Conservation (phyloP, 2,329 filamentous ascomycete genomes). For the Venturiaceae sp. region DNA sequence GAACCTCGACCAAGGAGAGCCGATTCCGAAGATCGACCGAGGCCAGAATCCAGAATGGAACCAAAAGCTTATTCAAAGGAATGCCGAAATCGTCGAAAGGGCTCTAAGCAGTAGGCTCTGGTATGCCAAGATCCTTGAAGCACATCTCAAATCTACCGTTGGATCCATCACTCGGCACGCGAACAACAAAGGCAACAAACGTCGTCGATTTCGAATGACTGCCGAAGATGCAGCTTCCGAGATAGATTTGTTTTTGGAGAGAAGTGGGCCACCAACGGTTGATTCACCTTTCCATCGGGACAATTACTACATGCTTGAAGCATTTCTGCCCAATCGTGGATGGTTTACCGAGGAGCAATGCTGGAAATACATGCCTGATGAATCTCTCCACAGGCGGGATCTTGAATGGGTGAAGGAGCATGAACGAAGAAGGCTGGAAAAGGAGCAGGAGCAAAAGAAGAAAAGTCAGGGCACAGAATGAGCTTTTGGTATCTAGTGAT, state of each 20-base stretch:
- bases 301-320: constrained; percentile 49
- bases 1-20: constrained; percentile 39
- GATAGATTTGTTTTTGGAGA: constrained; percentile 41
- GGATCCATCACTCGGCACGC: constrained; percentile 37
- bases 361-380: constrained; percentile 42
- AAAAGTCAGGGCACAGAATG: too few relatives aligned
- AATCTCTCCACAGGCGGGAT: constrained; percentile 28
- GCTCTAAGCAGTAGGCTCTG: constrained; percentile 39
- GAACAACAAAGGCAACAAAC: constrained; percentile 38
- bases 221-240: constrained; percentile 33
- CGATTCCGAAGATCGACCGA: constrained; percentile 42
- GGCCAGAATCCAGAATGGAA: constrained; percentile 44
- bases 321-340: constrained; percentile 46
- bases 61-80: constrained; percentile 28
- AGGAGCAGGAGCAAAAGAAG: too few relatives aligned
- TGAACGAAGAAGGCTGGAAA: not conserved
- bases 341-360: constrained; percentile 37
- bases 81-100: constrained; percentile 34
- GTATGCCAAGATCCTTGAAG: constrained; percentile 40
- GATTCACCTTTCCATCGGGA: constrained; percentile 48
- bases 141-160: constrained; percentile 37
- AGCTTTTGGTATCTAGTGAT: too few relatives aligned
- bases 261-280: constrained; percentile 39
- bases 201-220: constrained; percentile 37
- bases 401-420: constrained; percentile 16